phyloP scores from a whole-genome alignment of 495 filamentous ascomycete species.

The Aspergillus avenaceus region DNA sequence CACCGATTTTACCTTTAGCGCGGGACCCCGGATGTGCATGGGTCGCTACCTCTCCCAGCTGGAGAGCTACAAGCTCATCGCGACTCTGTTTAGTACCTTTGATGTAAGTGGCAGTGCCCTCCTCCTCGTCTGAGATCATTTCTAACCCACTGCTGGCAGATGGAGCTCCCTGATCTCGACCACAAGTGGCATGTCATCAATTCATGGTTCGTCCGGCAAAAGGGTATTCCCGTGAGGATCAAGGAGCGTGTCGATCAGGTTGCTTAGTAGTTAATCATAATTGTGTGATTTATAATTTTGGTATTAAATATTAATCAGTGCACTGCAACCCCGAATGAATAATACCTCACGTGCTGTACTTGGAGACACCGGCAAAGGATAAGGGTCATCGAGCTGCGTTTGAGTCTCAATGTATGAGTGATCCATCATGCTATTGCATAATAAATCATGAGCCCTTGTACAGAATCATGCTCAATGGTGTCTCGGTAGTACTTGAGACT shows the following conservation, averaged over 20 bases:
- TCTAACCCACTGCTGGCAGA: neutral
- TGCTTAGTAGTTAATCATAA: no score
- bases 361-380: no score
- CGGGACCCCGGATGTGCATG: slow-evolving; percentile 62
- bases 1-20: slow-evolving; percentile 54
- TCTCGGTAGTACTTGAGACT: no score
- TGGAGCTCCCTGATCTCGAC: neutral
- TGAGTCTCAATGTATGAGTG: no score
- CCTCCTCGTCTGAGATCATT: neutral
- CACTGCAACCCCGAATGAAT: no score
- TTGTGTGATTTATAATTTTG: no score
- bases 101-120: slow-evolving; percentile 39
- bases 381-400: no score
- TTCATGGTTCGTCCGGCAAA: neutral
- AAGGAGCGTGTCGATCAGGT: neutral
- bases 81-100: slow-evolving; percentile 65
- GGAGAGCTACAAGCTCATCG: slow-evolving; percentile 78
- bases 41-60: slow-evolving; percentile 69
- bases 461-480: no score
- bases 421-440: no score
- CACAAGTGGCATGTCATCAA: neutral
- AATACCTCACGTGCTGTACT: no score
- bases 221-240: neutral
- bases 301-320: no score
- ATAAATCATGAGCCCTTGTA: no score